Conservation (phyloP, 2,329 filamentous ascomycete species). For the Pseudocercospora musae region DNA sequence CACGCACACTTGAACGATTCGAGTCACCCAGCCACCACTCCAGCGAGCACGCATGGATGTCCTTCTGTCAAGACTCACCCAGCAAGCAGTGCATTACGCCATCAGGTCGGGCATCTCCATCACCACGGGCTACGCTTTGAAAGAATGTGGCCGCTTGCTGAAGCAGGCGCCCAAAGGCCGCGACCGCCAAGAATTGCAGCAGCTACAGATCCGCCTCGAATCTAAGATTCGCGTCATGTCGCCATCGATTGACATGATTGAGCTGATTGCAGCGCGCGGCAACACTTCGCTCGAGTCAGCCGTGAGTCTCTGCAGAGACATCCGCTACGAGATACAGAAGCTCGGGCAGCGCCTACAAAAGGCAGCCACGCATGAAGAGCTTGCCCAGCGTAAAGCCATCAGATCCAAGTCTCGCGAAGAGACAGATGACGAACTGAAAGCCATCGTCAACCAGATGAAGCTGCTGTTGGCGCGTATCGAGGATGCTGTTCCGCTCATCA, state of each 20-base stretch:
- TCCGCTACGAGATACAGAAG: conserved; percentile 78
- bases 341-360: conserved; percentile 72
- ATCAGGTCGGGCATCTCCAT: conserved; percentile 82
- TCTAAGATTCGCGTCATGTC: conserved; percentile 91
- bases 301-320: conserved; percentile 73
- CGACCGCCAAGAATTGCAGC: conserved; percentile 66
- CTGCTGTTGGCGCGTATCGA: conserved; percentile 75
- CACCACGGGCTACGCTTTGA: conserved; percentile 80
- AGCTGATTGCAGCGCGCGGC: conserved; percentile 76
- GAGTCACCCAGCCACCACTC: conserved; percentile 8
- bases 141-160: conserved; percentile 73
- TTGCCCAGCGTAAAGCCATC: conserved; percentile 42
- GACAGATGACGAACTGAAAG: conserved; percentile 62
- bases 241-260: conserved; percentile 86
- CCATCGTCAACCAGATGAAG: conserved; percentile 73
- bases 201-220: conserved; percentile 70
- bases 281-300: conserved; percentile 82
- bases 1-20: neutral
- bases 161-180: conserved; percentile 69
- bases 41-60: conserved; percentile 65
- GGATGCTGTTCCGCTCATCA: conserved; percentile 85
- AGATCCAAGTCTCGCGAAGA: conserved; percentile 52
- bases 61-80: conserved; percentile 62
- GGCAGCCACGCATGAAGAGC: conserved; percentile 63
- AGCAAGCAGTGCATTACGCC: conserved; percentile 88